Evolutionary conservation across 1,284 basidiomycete species (phyloP).

Genomic region (Rhodotorula sp.): DNA sequence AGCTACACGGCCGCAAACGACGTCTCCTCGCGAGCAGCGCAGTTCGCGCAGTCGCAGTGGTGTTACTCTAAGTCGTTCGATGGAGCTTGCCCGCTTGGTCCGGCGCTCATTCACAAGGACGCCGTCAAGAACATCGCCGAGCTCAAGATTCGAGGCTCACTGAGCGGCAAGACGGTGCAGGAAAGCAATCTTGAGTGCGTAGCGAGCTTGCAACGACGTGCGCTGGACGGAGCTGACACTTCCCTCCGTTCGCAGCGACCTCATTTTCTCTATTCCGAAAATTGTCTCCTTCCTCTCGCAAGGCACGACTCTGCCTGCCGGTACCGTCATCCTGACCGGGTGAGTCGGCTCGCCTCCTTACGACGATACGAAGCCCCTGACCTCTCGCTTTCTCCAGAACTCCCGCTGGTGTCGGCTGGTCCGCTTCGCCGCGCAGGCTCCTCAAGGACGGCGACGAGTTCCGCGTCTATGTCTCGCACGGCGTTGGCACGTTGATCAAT

Average conservation of each 20-base stretch:
- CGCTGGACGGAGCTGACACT: background rate
- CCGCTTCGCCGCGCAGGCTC: constrained; percentile 44
- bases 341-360: background rate
- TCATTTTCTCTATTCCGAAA: constrained; percentile 52
- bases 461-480: constrained; percentile 50
- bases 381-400: constrained; percentile 40
- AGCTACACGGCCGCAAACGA: constrained; percentile 50
- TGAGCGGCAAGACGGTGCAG: constrained; percentile 50
- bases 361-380: background rate
- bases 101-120: constrained; percentile 30
- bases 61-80: constrained; percentile 52
- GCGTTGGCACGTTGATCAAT: constrained; percentile 54
- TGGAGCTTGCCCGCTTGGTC: constrained; percentile 51
- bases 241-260: constrained; percentile 43
- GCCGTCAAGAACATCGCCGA: constrained; percentile 42
- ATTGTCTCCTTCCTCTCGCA: constrained; percentile 49
- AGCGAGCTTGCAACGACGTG: background rate
- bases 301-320: constrained; percentile 41
- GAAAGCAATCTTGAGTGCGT: constrained; percentile 49
- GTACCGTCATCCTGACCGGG: constrained; percentile 46
- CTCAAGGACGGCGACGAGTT: constrained; percentile 52
- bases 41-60: constrained; percentile 49
- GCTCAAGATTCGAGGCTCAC: constrained; percentile 46
- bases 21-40: constrained; percentile 47
- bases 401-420: constrained; percentile 51